These are phyloP conservation scores for Coniella lustricola DNA, from an alignment of 2,329 filamentous ascomycete genomes.

Conservation along the genomic window DNA sequence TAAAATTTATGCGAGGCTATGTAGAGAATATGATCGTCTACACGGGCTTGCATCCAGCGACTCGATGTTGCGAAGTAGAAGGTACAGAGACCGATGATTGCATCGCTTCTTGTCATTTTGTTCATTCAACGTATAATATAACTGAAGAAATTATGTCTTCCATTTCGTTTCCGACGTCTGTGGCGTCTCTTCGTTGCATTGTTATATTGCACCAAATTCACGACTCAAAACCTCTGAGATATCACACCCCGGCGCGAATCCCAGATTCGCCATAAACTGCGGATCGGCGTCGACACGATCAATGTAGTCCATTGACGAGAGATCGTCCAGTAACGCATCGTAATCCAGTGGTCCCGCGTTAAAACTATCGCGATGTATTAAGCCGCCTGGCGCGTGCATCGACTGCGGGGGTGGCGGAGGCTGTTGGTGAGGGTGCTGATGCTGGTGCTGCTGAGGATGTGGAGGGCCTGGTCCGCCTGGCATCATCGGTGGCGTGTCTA, in stretches of 20 bases:
- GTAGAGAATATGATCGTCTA: no score
- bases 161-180: no score
- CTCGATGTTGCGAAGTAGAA: no score
- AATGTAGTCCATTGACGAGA: slow-evolving; percentile 42
- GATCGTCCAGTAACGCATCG: slow-evolving; percentile 45
- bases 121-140: no score
- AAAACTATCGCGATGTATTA: slow-evolving; percentile 19
- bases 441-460: background rate
- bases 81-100: no score
- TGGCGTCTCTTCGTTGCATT: no score
- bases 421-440: no score
- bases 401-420: background rate
- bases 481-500: slow-evolving; percentile 5
- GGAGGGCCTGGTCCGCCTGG: slow-evolving; percentile 6
- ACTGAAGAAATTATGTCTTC: no score
- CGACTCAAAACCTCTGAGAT: slow-evolving; percentile 33
- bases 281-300: slow-evolving; percentile 47
- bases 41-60: no score
- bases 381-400: slow-evolving; percentile 6
- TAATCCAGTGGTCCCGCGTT: slow-evolving; percentile 34
- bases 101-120: no score
- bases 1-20: no score
- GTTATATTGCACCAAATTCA: slow-evolving; percentile 28
- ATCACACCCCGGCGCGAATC: slow-evolving; percentile 56
- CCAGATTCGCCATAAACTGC: slow-evolving; percentile 61